Conservation (phyloP, 2,329 filamentous ascomycete species). For the Venturia oleaginea region DNA sequence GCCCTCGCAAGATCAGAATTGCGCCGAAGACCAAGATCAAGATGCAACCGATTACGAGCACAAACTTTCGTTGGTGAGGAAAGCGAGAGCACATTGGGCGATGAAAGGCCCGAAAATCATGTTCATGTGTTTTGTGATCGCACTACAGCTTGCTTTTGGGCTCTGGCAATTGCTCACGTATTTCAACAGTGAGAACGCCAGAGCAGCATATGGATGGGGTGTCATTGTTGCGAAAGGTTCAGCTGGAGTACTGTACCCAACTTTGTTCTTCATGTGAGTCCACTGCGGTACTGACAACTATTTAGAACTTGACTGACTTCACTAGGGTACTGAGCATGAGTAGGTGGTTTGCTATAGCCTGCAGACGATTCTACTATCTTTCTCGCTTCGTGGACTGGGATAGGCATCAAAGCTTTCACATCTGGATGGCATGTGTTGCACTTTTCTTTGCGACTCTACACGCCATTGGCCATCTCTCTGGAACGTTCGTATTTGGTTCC, state of each 20-base stretch:
- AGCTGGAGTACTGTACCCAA: conserved; percentile 48
- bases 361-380: conserved; percentile 43
- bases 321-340: conserved; percentile 46
- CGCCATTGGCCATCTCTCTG: conserved; percentile 45
- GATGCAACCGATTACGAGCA: conserved; percentile 34
- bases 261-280: conserved; percentile 44
- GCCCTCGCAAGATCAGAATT: conserved; percentile 39
- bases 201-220: conserved; percentile 47
- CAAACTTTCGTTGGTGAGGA: conserved; percentile 37
- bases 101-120: conserved; percentile 45
- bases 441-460: conserved; percentile 44
- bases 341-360: conserved; percentile 44
- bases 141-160: conserved; percentile 42
- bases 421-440: conserved; percentile 44
- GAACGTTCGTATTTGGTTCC: conserved; percentile 45
- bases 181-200: conserved; percentile 34
- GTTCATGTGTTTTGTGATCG: conserved; percentile 41
- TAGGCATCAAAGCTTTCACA: conserved; percentile 46
- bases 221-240: conserved; percentile 47
- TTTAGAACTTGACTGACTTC: not conserved
- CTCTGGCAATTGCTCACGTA: conserved; percentile 50
- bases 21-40: conserved; percentile 39
- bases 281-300: not conserved
- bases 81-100: conserved; percentile 45
- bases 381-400: conserved; percentile 51